Conservation (phyloP, 257 asterid species). For the Lavandula angustifolia region DNA sequence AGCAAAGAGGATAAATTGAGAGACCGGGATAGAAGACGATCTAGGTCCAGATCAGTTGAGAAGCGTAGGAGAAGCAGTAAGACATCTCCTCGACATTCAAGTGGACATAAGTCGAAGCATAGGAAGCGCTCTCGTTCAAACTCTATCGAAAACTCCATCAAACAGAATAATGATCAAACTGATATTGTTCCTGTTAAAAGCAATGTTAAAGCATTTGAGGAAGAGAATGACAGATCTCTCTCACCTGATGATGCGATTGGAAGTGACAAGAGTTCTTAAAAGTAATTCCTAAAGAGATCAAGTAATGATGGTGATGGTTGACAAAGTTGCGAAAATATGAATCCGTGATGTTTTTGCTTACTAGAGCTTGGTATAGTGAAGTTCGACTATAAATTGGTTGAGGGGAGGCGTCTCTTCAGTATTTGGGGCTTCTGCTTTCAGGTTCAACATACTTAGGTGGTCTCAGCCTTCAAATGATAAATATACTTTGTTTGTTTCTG, state of each 20-base stretch:
- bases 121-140: constrained; percentile 58
- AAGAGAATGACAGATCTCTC: constrained; percentile 43
- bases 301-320: constrained; percentile 24
- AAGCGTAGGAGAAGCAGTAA: constrained; percentile 47
- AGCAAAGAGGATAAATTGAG: constrained; percentile 65
- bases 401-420: constrained; percentile 35
- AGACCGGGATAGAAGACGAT: constrained; percentile 47
- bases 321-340: constrained; percentile 31
- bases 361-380: constrained; percentile 34
- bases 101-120: constrained; percentile 57
- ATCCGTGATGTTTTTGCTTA: constrained; percentile 34
- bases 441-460: constrained; percentile 43
- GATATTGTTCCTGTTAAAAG: constrained; percentile 41
- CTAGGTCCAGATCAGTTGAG: constrained; percentile 60
- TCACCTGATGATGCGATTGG: constrained; percentile 39
- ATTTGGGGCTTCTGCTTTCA: constrained; percentile 38
- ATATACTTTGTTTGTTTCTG: constrained; percentile 49
- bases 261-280: constrained; percentile 31
- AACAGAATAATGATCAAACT: constrained; percentile 35
- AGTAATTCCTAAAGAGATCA: constrained; percentile 26
- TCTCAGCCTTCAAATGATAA: constrained; percentile 47
- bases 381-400: constrained; percentile 33
- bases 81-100: constrained; percentile 45
- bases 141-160: constrained; percentile 55
- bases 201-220: constrained; percentile 43